Evolutionary conservation across 768 basidiomycete genomes (phyloP).

Genomic region (Fistulinella prunicolor): DNA sequence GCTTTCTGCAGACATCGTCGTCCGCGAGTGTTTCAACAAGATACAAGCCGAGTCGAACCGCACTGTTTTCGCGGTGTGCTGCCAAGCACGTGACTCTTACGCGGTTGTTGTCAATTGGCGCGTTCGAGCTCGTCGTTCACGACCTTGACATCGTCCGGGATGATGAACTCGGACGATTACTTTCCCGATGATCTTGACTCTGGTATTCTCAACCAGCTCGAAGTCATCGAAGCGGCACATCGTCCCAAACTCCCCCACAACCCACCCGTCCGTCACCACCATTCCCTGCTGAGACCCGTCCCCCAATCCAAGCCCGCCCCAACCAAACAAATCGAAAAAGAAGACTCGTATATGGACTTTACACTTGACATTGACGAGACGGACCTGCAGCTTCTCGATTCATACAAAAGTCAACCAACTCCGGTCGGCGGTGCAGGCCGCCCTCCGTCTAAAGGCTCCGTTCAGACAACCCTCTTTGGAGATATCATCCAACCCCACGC

Average conservation of each 20-base stretch:
- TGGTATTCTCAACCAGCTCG: conserved; percentile 56
- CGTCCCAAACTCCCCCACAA: conserved; percentile 17
- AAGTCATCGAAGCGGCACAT: conserved; percentile 68
- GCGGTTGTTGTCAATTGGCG: not conserved
- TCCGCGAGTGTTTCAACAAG: no score
- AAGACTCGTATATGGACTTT: conserved; percentile 50
- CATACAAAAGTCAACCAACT: conserved; percentile 45
- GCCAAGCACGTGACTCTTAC: conserved; percentile 15
- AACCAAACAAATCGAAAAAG: conserved; percentile 26
- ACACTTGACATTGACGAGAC: conserved; percentile 55
- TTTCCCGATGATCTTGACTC: conserved; percentile 68
- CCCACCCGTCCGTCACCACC: no score
- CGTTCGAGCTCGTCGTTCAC: not conserved
- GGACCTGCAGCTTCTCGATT: conserved; percentile 54
- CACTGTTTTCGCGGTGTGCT: no score
- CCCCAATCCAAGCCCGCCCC: conserved; percentile 18
- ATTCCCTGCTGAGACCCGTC: conserved; percentile 9
- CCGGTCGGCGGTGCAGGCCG: conserved; percentile 37
- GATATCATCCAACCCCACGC: conserved; percentile 41
- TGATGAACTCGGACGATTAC: conserved; percentile 77
- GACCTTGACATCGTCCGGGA: conserved; percentile 4
- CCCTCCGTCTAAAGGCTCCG: conserved; percentile 35
- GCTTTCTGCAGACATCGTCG: conserved; percentile 59
- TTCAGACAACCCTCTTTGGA: conserved; percentile 70
- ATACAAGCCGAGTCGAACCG: no score